Evolutionary conservation across 352 stramenopile species (phyloP), one percentile per base, ranked within the genome.

Genomic region (Globisporangium mamillatum): DNA sequence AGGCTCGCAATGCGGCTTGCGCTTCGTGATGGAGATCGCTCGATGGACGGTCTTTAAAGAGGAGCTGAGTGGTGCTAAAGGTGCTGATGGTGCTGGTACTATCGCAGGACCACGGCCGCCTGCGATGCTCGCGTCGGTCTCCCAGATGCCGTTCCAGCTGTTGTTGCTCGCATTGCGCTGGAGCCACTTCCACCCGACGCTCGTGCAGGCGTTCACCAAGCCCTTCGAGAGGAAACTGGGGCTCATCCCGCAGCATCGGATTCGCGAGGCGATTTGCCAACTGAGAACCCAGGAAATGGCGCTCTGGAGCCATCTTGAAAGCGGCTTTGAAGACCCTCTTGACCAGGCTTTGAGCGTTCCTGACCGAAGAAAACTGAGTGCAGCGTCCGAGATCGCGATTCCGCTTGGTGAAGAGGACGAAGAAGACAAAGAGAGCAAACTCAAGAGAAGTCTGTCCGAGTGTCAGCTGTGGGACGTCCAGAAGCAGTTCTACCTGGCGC

Each of bases 401-500:
- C 20, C 12, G 22, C 25, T 58, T 58, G 24, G 53, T 58, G 14
- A 44, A 18, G 16, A 41, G 25, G 29, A 20, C 9, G 27, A 41
- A 8, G 29, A 48, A 1, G 29, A 44, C 27, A 32, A 36, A 8
- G 32, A 10, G 10, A 22, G 2, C 3, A 4, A 16, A 8, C 22
- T 36, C 55, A 34, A 56, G 41, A 34, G 4, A 34, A 24, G 77
- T n/a, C 66, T 95, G 14, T 89, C 85, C 0, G 55, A 84, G 55
- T 93, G 82, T 52, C 61, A 66, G 48, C 56, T 95, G 46, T 95
- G 87, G 87, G 72, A 89, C 66, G 73, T 78, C 3, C 87, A 95
- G 57, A 93, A 93, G 66, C 77, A 88, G 22, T 95, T 92, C 63
- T 95, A 95, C 74, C 73, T 86, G 8, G 66, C 79, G n/a, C 80